Conservation (phyloP, 768 basidiomycete species). For the Dioszegia hungarica region DNA sequence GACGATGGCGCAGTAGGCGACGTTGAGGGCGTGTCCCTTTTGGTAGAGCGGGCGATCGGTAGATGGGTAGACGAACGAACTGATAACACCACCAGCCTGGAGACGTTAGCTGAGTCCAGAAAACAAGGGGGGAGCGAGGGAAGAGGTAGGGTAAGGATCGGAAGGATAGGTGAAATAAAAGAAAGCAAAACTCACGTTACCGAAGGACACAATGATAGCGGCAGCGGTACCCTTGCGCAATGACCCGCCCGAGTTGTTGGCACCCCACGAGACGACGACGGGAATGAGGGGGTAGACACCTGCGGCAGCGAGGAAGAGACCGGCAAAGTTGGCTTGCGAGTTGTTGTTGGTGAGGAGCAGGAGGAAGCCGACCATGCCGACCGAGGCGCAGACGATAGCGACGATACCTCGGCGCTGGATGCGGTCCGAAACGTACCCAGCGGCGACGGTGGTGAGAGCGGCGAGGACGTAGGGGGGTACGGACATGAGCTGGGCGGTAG, state of each 20-base stretch:
- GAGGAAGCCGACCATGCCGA: conserved; percentile 27
- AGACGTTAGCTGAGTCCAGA: background rate
- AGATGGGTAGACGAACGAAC: conserved; percentile 29
- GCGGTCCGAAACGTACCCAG: conserved; percentile 28
- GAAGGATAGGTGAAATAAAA: background rate
- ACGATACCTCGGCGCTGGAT: conserved; percentile 27
- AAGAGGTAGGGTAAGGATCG: no score
- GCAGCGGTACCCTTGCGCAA: conserved; percentile 29
- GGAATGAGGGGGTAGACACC: conserved; percentile 35
- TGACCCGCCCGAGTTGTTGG: conserved; percentile 32
- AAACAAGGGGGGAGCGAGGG: no score
- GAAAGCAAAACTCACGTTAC: conserved; percentile 9
- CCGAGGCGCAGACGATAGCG: conserved; percentile 14
- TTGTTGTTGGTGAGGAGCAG: conserved; percentile 16
- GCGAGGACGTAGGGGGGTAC: conserved; percentile 23
- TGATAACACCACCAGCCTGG: conserved; percentile 21
- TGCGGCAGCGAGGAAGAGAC: conserved; percentile 26
- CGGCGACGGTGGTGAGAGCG: conserved; percentile 21
- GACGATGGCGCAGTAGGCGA: conserved; percentile 23
- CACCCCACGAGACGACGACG: conserved; percentile 29
- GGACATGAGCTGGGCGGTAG: conserved; percentile 27
- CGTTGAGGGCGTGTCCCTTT: conserved; percentile 32
- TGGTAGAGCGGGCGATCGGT: conserved; percentile 23
- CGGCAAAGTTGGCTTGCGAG: conserved; percentile 26
- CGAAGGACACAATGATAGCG: conserved; percentile 32